Conservation (phyloP, 371 early-diverging fungal genomes). For the Syncephalastrum monosporum region DNA sequence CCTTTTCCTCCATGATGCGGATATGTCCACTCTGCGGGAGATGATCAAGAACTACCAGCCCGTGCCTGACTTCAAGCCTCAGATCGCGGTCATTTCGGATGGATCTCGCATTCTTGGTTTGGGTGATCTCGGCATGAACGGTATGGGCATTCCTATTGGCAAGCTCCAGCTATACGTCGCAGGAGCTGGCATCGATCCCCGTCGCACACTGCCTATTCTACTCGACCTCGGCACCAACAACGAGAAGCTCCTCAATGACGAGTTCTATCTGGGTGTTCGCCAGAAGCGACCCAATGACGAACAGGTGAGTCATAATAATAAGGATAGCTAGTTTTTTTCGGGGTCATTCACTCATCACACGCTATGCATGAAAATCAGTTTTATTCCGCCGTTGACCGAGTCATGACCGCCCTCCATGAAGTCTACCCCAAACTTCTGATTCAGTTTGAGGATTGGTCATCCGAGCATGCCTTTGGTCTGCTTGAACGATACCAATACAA, state of each 20-base stretch:
- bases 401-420: constrained; percentile 64
- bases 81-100: constrained; percentile 93
- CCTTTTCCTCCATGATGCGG: constrained; percentile 74
- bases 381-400: constrained; percentile 76
- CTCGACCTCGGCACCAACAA: constrained; percentile 91
- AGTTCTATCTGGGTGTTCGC: constrained; percentile 81
- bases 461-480: constrained; percentile 81
- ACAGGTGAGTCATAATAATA: constrained; percentile 31
- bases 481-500: constrained; percentile 67
- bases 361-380: constrained; percentile 42
- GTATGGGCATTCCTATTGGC: constrained; percentile 93
- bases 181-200: constrained; percentile 88
- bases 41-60: constrained; percentile 68
- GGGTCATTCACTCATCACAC: neutral
- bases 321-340: neutral
- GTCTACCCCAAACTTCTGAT: constrained; percentile 79
- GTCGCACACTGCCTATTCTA: constrained; percentile 81
- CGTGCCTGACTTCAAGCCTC: constrained; percentile 45
- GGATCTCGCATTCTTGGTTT: constrained; percentile 92
- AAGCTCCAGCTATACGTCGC: constrained; percentile 93
- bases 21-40: constrained; percentile 62
- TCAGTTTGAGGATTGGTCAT: constrained; percentile 94
- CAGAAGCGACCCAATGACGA: constrained; percentile 42
- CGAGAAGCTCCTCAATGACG: constrained; percentile 70
- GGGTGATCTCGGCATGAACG: constrained; percentile 89